These are phyloP conservation scores for Ascochyta clinopodiicola DNA, from an alignment of 2,329 filamentous ascomycete genomes.

Conservation along the genomic window DNA sequence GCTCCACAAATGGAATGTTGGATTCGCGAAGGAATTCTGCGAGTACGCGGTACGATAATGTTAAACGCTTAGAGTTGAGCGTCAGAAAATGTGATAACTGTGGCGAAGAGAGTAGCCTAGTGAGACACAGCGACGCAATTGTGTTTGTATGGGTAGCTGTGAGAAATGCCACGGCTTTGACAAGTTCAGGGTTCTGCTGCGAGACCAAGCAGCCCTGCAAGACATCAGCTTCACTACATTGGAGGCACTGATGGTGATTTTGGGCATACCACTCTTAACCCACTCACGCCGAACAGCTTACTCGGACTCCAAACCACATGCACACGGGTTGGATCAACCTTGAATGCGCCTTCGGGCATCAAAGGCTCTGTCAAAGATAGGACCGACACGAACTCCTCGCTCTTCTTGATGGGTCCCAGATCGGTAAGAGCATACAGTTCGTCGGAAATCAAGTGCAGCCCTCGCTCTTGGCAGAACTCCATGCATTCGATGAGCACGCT, in stretches of 20 bases:
- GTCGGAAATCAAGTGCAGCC: constrained; percentile 39
- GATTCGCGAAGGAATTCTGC: too few relatives aligned
- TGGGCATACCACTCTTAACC: constrained; percentile 34
- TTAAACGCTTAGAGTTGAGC: too few relatives aligned
- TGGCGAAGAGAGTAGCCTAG: not conserved
- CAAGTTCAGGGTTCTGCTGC: constrained; percentile 37
- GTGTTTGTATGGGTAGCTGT: constrained; percentile 26
- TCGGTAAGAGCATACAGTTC: constrained; percentile 32
- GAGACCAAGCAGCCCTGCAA: constrained; percentile 40
- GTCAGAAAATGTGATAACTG: too few relatives aligned
- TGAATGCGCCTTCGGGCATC: constrained; percentile 36
- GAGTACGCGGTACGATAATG: too few relatives aligned
- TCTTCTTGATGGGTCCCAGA: not conserved
- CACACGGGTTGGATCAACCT: constrained; percentile 40
- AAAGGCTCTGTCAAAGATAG: constrained; percentile 38
- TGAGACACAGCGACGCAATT: constrained; percentile 29
- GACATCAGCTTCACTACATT: not conserved
- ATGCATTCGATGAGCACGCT: constrained; percentile 36
- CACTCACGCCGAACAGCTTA: constrained; percentile 40
- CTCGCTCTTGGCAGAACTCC: constrained; percentile 43
- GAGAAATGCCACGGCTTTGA: constrained; percentile 25
- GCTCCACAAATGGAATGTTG: too few relatives aligned
- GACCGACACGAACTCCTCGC: constrained; percentile 30
- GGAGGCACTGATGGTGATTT: not conserved
- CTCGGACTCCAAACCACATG: constrained; percentile 43